These are phyloP conservation scores for Podaxis sp. DNA, from an alignment of 768 basidiomycete species.

Conservation along the genomic window DNA sequence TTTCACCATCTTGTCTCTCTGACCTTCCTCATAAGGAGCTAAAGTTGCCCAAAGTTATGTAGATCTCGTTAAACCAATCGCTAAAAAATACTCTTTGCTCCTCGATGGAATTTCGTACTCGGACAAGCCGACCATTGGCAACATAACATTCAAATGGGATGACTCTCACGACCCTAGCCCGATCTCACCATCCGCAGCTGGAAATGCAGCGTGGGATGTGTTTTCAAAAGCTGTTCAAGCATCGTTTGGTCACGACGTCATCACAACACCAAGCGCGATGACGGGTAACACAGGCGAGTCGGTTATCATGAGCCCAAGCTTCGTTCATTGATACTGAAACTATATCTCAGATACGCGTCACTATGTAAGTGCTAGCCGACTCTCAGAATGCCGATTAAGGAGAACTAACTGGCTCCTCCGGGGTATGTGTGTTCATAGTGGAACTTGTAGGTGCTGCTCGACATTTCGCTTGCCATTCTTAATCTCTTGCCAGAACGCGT, in stretches of 20 bases:
- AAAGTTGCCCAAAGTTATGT: conserved; percentile 16
- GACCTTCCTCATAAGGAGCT: conserved; percentile 11
- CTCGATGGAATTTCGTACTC: conserved; percentile 18
- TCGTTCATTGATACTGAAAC: neutral
- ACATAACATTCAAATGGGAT: conserved; percentile 19
- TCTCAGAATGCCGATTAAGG: neutral
- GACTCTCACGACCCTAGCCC: conserved; percentile 21
- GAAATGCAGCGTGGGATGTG: conserved; percentile 20
- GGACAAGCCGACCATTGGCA: conserved; percentile 19
- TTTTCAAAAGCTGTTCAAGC: conserved; percentile 25
- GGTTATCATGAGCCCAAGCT: neutral
- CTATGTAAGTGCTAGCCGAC: conserved; percentile 19
- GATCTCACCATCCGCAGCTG: conserved; percentile 20
- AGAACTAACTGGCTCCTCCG: neutral
- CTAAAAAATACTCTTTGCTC: conserved; percentile 21
- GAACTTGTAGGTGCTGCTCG: conserved; percentile 18
- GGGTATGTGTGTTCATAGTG: conserved; percentile 14
- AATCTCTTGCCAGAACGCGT: conserved; percentile 15
- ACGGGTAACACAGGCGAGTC: conserved; percentile 25
- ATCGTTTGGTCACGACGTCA: conserved; percentile 21
- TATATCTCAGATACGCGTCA: conserved; percentile 21
- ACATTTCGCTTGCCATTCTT: neutral
- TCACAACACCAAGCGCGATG: conserved; percentile 26
- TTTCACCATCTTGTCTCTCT: neutral
- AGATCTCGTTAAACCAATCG: conserved; percentile 20